Evolutionary conservation across 140 eudicot genomes (phyloP).

Genomic region (Anethum foeniculum): DNA sequence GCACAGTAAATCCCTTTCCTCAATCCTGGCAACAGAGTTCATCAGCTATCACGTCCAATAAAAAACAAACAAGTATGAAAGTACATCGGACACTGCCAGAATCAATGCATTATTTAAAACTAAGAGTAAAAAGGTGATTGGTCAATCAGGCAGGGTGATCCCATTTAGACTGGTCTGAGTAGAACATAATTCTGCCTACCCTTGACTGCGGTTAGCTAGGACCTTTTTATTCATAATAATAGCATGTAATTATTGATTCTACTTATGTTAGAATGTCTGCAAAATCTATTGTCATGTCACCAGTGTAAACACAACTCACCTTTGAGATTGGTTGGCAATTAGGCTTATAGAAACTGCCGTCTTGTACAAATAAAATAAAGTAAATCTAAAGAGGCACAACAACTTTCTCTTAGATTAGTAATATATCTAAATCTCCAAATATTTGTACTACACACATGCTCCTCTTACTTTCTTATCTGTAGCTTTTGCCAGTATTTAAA

Average conservation of each 20-base stretch:
- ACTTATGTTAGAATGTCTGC: neutral
- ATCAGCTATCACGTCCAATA: conserved; percentile 9
- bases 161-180: neutral
- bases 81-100: neutral
- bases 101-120: neutral
- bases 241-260: neutral
- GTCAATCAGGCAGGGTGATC: neutral
- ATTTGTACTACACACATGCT: neutral
- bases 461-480: neutral
- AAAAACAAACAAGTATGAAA: neutral
- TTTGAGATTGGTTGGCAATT: neutral
- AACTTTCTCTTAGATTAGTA: no score
- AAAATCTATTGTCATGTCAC: neutral
- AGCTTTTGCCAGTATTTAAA: neutral
- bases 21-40: conserved; percentile 45
- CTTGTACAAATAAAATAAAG: neutral
- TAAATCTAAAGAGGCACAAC: neutral
- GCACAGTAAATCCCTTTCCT: conserved; percentile 45
- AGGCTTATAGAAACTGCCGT: neutral
- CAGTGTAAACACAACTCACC: neutral
- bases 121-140: neutral
- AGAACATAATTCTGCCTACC: neutral
- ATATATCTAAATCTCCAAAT: neutral
- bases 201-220: neutral
- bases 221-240: neutral